These are phyloP conservation scores for Pyronema omphalodes DNA, from an alignment of 495 filamentous ascomycete species.

Conservation along the genomic window DNA sequence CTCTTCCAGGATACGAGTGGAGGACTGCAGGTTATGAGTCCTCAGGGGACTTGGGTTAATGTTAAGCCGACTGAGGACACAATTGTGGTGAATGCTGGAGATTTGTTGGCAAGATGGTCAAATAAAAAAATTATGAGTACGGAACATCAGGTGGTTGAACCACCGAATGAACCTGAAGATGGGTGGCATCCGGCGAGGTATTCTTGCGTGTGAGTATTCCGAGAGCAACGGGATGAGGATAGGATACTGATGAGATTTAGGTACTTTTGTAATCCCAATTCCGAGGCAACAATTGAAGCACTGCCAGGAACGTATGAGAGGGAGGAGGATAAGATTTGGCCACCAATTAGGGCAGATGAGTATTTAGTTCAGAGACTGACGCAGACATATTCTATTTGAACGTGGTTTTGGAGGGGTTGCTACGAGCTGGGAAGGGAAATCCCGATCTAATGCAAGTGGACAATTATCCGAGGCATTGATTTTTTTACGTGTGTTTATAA, in stretches of 20 bases:
- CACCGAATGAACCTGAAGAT: slow-evolving; percentile 30
- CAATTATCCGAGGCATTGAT: too few species aligned
- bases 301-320: slow-evolving; percentile 68
- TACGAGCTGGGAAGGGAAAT: too few species aligned
- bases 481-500: too few species aligned
- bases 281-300: slow-evolving; percentile 57
- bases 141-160: slow-evolving; percentile 76
- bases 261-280: slow-evolving; percentile 93
- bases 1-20: slow-evolving; percentile 76
- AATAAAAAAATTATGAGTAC: slow-evolving; percentile 83
- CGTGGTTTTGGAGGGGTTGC: too few species aligned
- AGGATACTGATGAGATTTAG: slow-evolving; percentile 1
- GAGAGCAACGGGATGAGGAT: background rate
- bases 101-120: slow-evolving; percentile 73
- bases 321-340: slow-evolving; percentile 50
- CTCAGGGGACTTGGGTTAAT: slow-evolving; percentile 60
- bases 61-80: slow-evolving; percentile 67
- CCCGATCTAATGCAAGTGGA: too few species aligned
- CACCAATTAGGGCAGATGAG: slow-evolving; percentile 57
- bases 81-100: slow-evolving; percentile 78
- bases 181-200: slow-evolving; percentile 40
- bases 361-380: slow-evolving; percentile 66
- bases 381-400: slow-evolving; percentile 38
- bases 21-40: slow-evolving; percentile 67
- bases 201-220: slow-evolving; percentile 41